Conservation (phyloP, 2,329 filamentous ascomycete genomes). For the Diaporthe citrichinensis region DNA sequence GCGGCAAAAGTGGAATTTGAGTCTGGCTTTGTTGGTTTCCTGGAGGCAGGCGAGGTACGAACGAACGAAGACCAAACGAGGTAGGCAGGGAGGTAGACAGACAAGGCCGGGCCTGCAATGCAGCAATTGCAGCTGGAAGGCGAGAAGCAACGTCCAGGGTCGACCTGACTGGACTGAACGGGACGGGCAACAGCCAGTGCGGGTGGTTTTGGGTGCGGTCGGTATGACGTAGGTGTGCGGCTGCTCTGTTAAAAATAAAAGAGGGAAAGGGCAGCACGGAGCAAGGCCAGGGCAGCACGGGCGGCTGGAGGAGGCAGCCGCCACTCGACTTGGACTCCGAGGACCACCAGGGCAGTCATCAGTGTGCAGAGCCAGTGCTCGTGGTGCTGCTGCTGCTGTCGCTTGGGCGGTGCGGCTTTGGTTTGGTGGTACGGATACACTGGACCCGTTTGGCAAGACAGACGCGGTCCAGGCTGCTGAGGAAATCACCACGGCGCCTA, state of each 20-base stretch:
- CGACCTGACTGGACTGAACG: constrained; percentile 7
- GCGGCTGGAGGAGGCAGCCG: constrained; percentile 15
- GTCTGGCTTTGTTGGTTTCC: constrained; percentile 23
- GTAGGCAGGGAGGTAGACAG: neutral
- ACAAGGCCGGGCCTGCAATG: constrained; percentile 14
- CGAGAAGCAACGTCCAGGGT: constrained; percentile 23
- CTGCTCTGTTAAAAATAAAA: constrained; percentile 34
- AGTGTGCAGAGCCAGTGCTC: neutral
- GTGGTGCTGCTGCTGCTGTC: neutral
- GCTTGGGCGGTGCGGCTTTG: neutral
- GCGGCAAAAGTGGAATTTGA: constrained; percentile 19
- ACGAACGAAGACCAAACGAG: constrained; percentile 20
- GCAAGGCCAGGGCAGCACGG: constrained; percentile 15
- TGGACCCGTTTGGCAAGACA: constrained; percentile 2
- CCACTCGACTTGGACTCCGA: neutral
- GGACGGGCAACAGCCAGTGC: constrained; percentile 22
- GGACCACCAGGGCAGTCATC: no score
- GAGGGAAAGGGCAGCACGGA: constrained; percentile 19
- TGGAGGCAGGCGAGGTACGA: constrained; percentile 16
- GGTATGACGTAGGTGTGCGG: constrained; percentile 34
- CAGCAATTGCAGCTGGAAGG: constrained; percentile 24
- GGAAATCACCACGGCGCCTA: neutral
- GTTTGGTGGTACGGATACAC: neutral
- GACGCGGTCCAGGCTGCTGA: neutral
- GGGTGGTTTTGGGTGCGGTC: constrained; percentile 30